Conservation (phyloP, 768 basidiomycete species). For the Cystoderma amianthinum region DNA sequence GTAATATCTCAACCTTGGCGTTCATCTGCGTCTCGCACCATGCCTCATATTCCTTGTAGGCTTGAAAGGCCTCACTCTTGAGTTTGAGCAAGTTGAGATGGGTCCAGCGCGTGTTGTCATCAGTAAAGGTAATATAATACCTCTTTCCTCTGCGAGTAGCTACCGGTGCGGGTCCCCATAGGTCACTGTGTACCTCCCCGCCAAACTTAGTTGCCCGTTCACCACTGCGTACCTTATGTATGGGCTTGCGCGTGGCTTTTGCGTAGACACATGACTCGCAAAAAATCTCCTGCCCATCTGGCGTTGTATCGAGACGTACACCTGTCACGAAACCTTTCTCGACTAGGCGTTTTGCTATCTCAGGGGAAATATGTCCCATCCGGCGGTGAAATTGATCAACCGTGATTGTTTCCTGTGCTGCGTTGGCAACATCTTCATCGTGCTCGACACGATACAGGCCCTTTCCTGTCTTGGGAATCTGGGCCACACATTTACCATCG, state of each 20-base stretch:
- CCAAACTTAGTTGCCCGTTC: slow-evolving; percentile 14
- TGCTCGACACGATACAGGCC: slow-evolving; percentile 19
- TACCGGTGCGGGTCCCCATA: slow-evolving; percentile 18
- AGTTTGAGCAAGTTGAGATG: slow-evolving; percentile 9
- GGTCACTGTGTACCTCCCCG: slow-evolving; percentile 12
- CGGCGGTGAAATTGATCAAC: slow-evolving; percentile 17
- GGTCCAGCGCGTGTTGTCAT: slow-evolving; percentile 10
- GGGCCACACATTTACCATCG: slow-evolving; percentile 12
- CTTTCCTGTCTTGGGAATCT: slow-evolving; percentile 12
- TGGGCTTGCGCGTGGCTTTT: slow-evolving; percentile 26
- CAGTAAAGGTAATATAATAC: slow-evolving; percentile 10
- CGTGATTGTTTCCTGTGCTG: slow-evolving; percentile 13
- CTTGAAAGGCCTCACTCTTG: slow-evolving; percentile 9
- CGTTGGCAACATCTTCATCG: slow-evolving; percentile 12
- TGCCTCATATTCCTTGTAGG: slow-evolving; percentile 15
- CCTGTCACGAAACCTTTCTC: slow-evolving; percentile 15
- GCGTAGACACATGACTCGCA: slow-evolving; percentile 39
- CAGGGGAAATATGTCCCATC: too few relatives aligned
- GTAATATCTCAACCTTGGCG: slow-evolving; percentile 1
- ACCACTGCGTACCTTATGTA: slow-evolving; percentile 20
- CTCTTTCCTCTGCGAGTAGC: slow-evolving; percentile 8
- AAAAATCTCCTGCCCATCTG: slow-evolving; percentile 11
- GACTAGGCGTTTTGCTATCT: slow-evolving; percentile 17
- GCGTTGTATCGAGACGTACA: slow-evolving; percentile 5
- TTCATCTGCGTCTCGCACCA: slow-evolving; percentile 13